Percentiles rank a stretch among this genome's conserved stretches.
Conservation (phyloP, 176 grass and related monocot genomes). For the Triticum timopheevii region DNA sequence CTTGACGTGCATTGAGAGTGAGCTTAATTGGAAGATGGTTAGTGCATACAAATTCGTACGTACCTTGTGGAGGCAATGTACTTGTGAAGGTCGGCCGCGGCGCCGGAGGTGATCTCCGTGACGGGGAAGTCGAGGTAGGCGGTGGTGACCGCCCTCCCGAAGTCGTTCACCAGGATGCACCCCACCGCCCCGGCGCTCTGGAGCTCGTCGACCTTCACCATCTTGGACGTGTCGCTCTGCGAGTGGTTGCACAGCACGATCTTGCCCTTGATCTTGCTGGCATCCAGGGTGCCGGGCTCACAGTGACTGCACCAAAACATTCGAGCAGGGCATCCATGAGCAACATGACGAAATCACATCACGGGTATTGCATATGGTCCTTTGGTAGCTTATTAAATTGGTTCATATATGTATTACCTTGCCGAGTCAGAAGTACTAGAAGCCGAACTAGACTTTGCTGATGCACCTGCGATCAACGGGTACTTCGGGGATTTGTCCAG, state of each 20-base stretch:
- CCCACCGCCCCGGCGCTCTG: conserved; percentile 53
- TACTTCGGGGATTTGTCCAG: conserved; percentile 69
- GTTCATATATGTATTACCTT: conserved; percentile 40
- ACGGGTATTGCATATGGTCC: too few species aligned
- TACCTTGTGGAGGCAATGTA: conserved; percentile 85
- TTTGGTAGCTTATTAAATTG: not conserved
- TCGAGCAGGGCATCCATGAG: not conserved
- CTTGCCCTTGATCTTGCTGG: conserved; percentile 62
- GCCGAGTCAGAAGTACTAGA: conserved; percentile 42
- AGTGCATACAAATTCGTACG: not conserved
- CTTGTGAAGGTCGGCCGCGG: conserved; percentile 42
- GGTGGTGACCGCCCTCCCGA: conserved; percentile 36
- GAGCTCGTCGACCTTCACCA: conserved; percentile 47
- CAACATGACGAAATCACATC: too few species aligned
- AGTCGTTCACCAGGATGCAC: conserved; percentile 48
- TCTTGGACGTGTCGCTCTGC: conserved; percentile 40
- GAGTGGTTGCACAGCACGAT: conserved; percentile 78
- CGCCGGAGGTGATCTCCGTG: conserved; percentile 50
- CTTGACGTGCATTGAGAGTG: not conserved
- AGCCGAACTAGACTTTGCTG: conserved; percentile 58
- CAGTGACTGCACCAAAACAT: conserved; percentile 52
- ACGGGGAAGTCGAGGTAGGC: conserved; percentile 56
- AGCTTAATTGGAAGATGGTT: not conserved
- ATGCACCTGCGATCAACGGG: conserved; percentile 62
- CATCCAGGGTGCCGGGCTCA: conserved; percentile 58